phyloP scores from a whole-genome alignment of 352 stramenopile genomes.

The Pseudoperonospora humuli region DNA sequence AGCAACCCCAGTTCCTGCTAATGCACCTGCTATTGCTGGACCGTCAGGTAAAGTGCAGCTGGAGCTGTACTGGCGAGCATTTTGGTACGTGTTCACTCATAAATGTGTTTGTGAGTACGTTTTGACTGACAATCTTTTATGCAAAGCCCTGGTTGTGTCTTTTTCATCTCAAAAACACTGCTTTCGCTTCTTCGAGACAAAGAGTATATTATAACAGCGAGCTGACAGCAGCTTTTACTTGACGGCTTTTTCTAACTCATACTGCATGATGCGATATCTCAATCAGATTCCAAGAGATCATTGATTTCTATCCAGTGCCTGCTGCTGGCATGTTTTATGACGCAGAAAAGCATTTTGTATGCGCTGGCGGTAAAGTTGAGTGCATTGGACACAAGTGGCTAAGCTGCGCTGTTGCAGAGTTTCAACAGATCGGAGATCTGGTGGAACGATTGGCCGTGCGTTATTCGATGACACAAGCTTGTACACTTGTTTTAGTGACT shows the following conservation, averaged over 20 bases:
- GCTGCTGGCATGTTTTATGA: slow-evolving; percentile 61
- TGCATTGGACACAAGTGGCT: slow-evolving; percentile 76
- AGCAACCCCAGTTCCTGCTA: slow-evolving; percentile 5
- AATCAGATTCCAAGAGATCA: slow-evolving; percentile 58
- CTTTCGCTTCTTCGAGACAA: slow-evolving; percentile 51
- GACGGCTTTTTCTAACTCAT: slow-evolving; percentile 5
- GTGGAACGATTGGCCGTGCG: slow-evolving; percentile 56
- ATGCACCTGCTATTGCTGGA: slow-evolving; percentile 1
- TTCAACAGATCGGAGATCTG: slow-evolving; percentile 48
- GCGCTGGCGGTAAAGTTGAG: slow-evolving; percentile 56
- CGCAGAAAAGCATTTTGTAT: slow-evolving; percentile 53
- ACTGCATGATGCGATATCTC: neutral
- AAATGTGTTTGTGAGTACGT: neutral
- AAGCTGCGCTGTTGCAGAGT: slow-evolving; percentile 64
- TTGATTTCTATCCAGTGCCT: slow-evolving; percentile 60
- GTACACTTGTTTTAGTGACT: neutral
- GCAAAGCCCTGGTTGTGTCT: slow-evolving; percentile 57
- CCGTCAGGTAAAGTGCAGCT: slow-evolving; percentile 44
- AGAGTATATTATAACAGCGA: slow-evolving; percentile 27
- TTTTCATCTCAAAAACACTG: slow-evolving; percentile 57
- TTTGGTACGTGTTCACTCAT: slow-evolving; percentile 41
- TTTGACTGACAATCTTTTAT: slow-evolving; percentile 1
- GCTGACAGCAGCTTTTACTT: neutral
- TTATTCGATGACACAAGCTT: slow-evolving; percentile 2
- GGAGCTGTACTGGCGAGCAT: slow-evolving; percentile 75